These are phyloP conservation scores for Penicillium sp. DNA, from an alignment of 2,329 filamentous ascomycete genomes.

Conservation along the genomic window DNA sequence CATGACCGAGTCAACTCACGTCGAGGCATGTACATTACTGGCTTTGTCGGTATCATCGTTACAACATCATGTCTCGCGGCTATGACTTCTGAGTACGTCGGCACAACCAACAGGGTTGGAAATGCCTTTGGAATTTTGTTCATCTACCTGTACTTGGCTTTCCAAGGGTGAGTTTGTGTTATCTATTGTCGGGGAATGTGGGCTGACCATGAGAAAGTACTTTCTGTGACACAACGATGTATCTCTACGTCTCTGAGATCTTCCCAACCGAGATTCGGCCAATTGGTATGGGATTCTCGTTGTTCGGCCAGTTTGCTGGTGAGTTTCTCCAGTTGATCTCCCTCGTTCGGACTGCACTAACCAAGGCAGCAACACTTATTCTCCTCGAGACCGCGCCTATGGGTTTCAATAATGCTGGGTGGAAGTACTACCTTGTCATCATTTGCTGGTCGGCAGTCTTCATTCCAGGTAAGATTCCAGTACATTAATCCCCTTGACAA, in stretches of 20 bases:
- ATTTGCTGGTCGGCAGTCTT: constrained; percentile 53
- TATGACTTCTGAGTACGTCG: constrained; percentile 47
- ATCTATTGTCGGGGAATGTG: not conserved
- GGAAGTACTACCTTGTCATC: constrained; percentile 59
- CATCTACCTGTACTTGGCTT: constrained; percentile 55
- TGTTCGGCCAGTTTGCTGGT: constrained; percentile 58
- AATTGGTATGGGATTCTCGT: constrained; percentile 59
- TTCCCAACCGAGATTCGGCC: constrained; percentile 58
- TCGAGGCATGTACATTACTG: constrained; percentile 51
- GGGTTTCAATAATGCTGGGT: constrained; percentile 53
- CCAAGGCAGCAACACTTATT: constrained; percentile 51
- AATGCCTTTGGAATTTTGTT: constrained; percentile 51
- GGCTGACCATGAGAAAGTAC: constrained; percentile 39
- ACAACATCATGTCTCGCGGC: constrained; percentile 50
- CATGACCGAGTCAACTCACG: constrained; percentile 47
- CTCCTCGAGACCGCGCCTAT: constrained; percentile 56
- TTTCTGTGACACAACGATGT: constrained; percentile 56
- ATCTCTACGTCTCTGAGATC: constrained; percentile 55
- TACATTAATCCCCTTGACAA: not conserved
- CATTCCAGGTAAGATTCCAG: constrained; percentile 41
- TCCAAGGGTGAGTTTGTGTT: constrained; percentile 49
- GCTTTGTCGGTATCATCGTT: constrained; percentile 50
- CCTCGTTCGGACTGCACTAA: constrained; percentile 6
- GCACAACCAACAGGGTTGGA: constrained; percentile 49
- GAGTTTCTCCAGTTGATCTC: constrained; percentile 6